Evolutionary conservation across 225 moss, liverwort and hornwort species (phyloP).

Genomic region (Bryoerythrophyllum caledonicum): DNA sequence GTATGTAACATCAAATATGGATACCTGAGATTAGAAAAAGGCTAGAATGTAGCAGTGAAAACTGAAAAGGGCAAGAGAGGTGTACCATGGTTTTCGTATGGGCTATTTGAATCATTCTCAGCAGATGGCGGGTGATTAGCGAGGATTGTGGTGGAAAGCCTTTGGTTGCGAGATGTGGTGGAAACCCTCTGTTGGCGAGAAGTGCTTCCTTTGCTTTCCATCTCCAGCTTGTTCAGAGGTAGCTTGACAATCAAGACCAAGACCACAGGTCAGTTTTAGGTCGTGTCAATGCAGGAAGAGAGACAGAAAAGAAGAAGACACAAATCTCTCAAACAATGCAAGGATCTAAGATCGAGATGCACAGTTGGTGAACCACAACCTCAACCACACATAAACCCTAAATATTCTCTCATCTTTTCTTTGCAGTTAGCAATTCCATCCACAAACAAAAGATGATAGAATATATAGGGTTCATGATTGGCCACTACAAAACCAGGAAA

Average conservation of each 20-base stretch:
- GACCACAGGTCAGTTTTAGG: slow-evolving; percentile 9
- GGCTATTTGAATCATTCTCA: slow-evolving; percentile 38
- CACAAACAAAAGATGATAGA: background rate
- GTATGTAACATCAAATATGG: too few relatives aligned
- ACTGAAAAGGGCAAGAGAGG: background rate
- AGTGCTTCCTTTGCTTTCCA: slow-evolving; percentile 59
- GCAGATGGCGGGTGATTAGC: slow-evolving; percentile 36
- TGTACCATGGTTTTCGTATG: slow-evolving; percentile 57
- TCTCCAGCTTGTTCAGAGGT: slow-evolving; percentile 44
- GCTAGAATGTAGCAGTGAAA: too few relatives aligned
- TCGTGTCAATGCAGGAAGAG: background rate
- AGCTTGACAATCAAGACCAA: slow-evolving; percentile 23
- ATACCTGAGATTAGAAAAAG: too few relatives aligned
- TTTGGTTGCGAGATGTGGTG: slow-evolving; percentile 43
- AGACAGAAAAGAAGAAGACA: background rate
- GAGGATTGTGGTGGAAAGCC: slow-evolving; percentile 32
- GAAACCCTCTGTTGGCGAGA: slow-evolving; percentile 39
- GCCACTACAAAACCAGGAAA: slow-evolving; percentile 1
- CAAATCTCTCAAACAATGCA: background rate
- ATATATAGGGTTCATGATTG: slow-evolving; percentile 24
- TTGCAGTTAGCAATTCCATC: too few relatives aligned
- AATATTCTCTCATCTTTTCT: background rate
- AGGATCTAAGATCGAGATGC: slow-evolving; percentile 15
- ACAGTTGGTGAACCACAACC: slow-evolving; percentile 13
- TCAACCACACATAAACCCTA: background rate